These are phyloP conservation scores for Vaccinium vitisidaea DNA, from an alignment of 148 eudicot genomes.

Conservation along the genomic window DNA sequence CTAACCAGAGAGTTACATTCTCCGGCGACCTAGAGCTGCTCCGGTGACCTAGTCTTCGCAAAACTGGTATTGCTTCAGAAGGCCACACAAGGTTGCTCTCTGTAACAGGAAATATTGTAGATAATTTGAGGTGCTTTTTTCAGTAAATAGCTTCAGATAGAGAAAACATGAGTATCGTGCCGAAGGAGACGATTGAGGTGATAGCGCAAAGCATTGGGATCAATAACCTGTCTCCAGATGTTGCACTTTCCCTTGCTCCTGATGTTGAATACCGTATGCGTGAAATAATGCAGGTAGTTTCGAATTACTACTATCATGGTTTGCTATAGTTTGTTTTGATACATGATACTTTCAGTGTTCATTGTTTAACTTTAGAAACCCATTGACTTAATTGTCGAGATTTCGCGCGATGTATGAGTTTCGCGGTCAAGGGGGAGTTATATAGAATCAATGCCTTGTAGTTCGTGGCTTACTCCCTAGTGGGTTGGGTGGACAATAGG, in stretches of 20 bases:
- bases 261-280: slow-evolving; percentile 84
- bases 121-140: slow-evolving; percentile 1
- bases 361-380: not conserved
- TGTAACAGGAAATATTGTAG: not conserved
- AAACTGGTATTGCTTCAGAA: not conserved
- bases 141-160: not conserved
- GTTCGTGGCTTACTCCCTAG: too few species aligned
- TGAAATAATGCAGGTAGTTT: slow-evolving; percentile 69
- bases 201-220: slow-evolving; percentile 74
- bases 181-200: slow-evolving; percentile 70
- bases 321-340: not conserved
- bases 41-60: not conserved
- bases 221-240: slow-evolving; percentile 58
- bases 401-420: not conserved
- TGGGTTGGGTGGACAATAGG: too few species aligned
- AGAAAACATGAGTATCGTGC: slow-evolving; percentile 56
- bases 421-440: not conserved
- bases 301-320: not conserved
- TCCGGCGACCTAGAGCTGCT: not conserved
- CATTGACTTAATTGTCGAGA: not conserved
- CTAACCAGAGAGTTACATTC: not conserved
- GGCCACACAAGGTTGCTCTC: not conserved
- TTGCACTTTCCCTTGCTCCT: slow-evolving; percentile 66
- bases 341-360: not conserved
- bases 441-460: not conserved